Conservation (phyloP, 495 filamentous ascomycete species). For the Xylaria sp. region DNA sequence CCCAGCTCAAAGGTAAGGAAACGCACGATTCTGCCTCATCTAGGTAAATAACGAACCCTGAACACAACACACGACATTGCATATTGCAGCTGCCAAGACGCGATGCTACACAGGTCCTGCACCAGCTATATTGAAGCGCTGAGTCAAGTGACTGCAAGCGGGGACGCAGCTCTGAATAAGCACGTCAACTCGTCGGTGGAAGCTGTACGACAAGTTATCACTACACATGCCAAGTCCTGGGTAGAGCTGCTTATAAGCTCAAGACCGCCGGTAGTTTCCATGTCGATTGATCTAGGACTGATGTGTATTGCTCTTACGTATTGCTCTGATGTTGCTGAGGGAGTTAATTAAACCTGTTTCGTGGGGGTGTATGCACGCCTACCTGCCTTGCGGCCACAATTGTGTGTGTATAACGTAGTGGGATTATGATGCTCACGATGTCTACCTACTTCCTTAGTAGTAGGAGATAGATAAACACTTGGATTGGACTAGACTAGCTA, state of each 20-base stretch:
- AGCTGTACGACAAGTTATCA: background rate
- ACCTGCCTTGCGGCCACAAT: background rate
- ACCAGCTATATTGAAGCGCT: background rate
- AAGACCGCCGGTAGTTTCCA: background rate
- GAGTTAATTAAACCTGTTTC: background rate
- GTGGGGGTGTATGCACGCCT: background rate
- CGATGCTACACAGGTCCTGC: slow-evolving; percentile 13
- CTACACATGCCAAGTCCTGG: background rate
- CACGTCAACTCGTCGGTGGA: background rate
- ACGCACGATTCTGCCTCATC: too few species aligned
- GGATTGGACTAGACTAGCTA: background rate
- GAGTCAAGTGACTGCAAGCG: slow-evolving; percentile 10
- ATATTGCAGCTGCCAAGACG: background rate
- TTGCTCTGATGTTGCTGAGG: background rate
- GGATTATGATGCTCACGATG: background rate
- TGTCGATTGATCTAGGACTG: background rate
- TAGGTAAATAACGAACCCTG: background rate
- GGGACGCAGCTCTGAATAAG: background rate
- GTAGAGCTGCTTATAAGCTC: background rate
- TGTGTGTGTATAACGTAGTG: background rate
- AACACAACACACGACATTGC: slow-evolving; percentile 1
- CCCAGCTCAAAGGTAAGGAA: background rate
- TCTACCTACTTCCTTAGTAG: too few species aligned
- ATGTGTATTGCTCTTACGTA: background rate
- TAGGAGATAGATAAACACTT: background rate